These are phyloP conservation scores for Raphanus raphanistrum DNA, from an alignment of 345 rosid species.

Conservation along the genomic window DNA sequence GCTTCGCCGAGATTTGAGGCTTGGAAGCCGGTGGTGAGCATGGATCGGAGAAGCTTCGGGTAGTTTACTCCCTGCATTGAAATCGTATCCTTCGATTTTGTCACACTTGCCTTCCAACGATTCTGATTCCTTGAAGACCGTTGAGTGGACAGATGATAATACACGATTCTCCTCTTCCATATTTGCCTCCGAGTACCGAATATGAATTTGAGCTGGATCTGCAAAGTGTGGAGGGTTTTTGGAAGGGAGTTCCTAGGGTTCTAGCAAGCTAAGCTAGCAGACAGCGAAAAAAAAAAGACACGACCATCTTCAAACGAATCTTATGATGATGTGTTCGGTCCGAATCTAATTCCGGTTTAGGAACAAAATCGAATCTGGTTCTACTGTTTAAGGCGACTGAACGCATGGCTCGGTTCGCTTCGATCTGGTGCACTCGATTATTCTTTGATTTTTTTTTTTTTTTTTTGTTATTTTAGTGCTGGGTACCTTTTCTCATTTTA, in stretches of 20 bases:
- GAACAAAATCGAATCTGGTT: too few species aligned
- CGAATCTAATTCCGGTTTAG: conserved; percentile 20
- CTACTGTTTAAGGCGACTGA: too few species aligned
- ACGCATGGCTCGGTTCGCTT: neutral
- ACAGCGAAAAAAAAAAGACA: neutral
- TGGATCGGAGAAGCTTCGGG: conserved; percentile 60
- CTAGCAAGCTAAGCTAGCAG: neutral
- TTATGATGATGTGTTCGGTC: conserved; percentile 7
- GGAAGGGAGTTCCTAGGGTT: conserved; percentile 21
- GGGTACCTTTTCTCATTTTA: too few species aligned
- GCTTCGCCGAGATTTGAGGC: conserved; percentile 96
- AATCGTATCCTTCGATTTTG: conserved; percentile 79
- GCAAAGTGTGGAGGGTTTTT: conserved; percentile 15
- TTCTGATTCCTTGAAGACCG: conserved; percentile 80
- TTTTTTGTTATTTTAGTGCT: neutral
- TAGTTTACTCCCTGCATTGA: conserved; percentile 69
- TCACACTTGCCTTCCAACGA: conserved; percentile 58
- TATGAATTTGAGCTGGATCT: neutral
- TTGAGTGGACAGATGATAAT: conserved; percentile 54
- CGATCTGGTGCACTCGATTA: neutral
- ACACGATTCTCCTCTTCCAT: conserved; percentile 53
- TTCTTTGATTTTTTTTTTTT: neutral
- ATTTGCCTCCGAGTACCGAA: neutral
- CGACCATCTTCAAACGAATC: conserved; percentile 4
- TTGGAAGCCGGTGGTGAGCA: conserved; percentile 90